Evolutionary conservation across 768 basidiomycete species (phyloP).

Genomic region (Fistulinella prunicolor): DNA sequence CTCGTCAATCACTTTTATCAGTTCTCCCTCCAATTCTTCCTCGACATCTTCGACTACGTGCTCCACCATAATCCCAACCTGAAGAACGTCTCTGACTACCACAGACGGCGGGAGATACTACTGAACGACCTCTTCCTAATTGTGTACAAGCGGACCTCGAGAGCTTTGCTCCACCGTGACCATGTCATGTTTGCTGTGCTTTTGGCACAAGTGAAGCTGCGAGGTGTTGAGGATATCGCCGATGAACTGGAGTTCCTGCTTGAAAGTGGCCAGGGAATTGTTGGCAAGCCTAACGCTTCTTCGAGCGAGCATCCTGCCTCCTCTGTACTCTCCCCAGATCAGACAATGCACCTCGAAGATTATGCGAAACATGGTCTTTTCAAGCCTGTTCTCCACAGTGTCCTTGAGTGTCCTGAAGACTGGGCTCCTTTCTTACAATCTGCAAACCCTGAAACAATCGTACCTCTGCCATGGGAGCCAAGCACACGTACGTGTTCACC

Average conservation of each 20-base stretch:
- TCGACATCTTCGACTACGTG: constrained; percentile 96
- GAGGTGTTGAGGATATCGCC: constrained; percentile 71
- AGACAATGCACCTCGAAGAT: constrained; percentile 61
- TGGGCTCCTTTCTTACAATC: constrained; percentile 77
- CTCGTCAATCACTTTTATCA: constrained; percentile 97
- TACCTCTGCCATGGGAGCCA: constrained; percentile 79
- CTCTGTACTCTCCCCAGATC: constrained; percentile 59
- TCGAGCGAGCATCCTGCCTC: constrained; percentile 39
- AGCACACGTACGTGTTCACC: constrained; percentile 60
- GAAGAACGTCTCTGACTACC: constrained; percentile 70
- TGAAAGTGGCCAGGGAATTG: constrained; percentile 74
- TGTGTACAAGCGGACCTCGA: constrained; percentile 85
- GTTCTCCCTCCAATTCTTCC: constrained; percentile 96
- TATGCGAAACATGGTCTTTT: constrained; percentile 75
- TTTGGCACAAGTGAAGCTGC: constrained; percentile 84
- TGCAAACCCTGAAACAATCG: constrained; percentile 57
- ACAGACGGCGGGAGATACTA: constrained; percentile 71
- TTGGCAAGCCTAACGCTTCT: constrained; percentile 34
- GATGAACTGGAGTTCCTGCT: constrained; percentile 92
- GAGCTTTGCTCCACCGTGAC: constrained; percentile 86
- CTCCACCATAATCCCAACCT: constrained; percentile 91
- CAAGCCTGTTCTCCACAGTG: constrained; percentile 66
- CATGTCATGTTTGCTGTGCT: constrained; percentile 89
- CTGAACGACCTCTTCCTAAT: constrained; percentile 86
- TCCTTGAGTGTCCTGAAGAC: constrained; percentile 56